Percentiles rank a stretch among this genome's conserved stretches.
phyloP scores from a whole-genome alignment of 805 yeast genomes.

The Metschnikowia cerradonensis region DNA sequence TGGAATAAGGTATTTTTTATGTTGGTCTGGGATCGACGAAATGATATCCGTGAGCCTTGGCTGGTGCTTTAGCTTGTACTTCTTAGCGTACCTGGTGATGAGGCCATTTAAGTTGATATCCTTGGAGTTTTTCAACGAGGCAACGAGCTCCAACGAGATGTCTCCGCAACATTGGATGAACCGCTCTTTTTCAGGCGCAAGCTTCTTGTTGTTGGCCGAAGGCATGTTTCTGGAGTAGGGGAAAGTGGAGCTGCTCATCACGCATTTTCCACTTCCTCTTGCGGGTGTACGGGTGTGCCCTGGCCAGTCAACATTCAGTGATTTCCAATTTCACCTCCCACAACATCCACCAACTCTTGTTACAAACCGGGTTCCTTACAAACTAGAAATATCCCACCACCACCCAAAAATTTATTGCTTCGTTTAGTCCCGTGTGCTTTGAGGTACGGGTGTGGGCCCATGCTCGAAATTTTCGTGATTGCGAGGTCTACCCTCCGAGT shows the following conservation, averaged over 20 bases:
- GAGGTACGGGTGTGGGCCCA: slow-evolving; percentile 1
- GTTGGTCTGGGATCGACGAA: slow-evolving; percentile 92
- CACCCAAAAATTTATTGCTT: too few species aligned
- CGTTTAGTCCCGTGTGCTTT: neutral
- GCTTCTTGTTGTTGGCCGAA: slow-evolving; percentile 40
- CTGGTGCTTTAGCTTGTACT: slow-evolving; percentile 85
- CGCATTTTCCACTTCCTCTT: neutral
- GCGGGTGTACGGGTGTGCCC: slow-evolving; percentile 5
- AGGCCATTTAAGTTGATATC: slow-evolving; percentile 89
- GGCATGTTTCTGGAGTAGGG: slow-evolving; percentile 24
- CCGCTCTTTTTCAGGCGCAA: slow-evolving; percentile 89
- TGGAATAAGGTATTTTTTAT: slow-evolving; percentile 85
- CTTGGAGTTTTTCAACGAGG: slow-evolving; percentile 65
- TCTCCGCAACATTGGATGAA: slow-evolving; percentile 91
- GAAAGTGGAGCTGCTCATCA: slow-evolving; percentile 1
- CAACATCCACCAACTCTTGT: neutral
- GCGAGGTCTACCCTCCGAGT: slow-evolving; percentile 1
- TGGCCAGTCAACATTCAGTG: neutral
- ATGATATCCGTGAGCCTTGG: slow-evolving; percentile 95
- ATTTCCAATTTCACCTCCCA: neutral
- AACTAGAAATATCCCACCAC: too few species aligned
- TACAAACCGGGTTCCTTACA: too few species aligned
- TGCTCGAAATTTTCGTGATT: slow-evolving; percentile 2
- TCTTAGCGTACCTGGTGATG: slow-evolving; percentile 79
- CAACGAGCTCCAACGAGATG: slow-evolving; percentile 79